Percentiles rank a stretch among this genome's conserved stretches.
phyloP scores from a whole-genome alignment of 164 flowering plant species.

The Annona cherimola region DNA sequence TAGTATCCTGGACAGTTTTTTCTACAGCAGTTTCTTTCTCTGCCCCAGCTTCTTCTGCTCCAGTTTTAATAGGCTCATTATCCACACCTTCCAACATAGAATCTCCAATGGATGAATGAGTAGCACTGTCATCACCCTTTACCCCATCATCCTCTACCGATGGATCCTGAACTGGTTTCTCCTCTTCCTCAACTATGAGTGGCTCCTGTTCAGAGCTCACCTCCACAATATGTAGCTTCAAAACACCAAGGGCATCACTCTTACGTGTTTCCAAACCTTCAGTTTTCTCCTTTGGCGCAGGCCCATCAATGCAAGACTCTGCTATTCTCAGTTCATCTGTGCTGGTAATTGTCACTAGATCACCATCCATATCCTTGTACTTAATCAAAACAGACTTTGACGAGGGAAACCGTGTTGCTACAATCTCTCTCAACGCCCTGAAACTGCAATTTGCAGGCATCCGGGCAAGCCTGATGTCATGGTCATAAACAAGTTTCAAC shows the following conservation, averaged over 20 bases:
- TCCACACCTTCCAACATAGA: slow-evolving; percentile 45
- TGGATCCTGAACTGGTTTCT: slow-evolving; percentile 32
- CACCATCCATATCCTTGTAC: slow-evolving; percentile 88
- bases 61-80: slow-evolving; percentile 28
- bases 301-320: slow-evolving; percentile 53
- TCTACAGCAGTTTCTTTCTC: slow-evolving; percentile 47
- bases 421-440: slow-evolving; percentile 66
- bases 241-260: slow-evolving; percentile 37
- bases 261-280: slow-evolving; percentile 46
- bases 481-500: slow-evolving; percentile 91
- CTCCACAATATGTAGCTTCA: slow-evolving; percentile 86
- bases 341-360: slow-evolving; percentile 85
- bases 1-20: slow-evolving; percentile 25
- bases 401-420: slow-evolving; percentile 67
- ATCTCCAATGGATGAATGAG: slow-evolving; percentile 49
- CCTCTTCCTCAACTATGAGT: slow-evolving; percentile 65
- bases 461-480: slow-evolving; percentile 87
- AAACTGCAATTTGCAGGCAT: slow-evolving; percentile 86
- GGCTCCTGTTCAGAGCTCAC: slow-evolving; percentile 96
- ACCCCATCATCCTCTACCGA: slow-evolving; percentile 32
- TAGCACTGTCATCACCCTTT: slow-evolving; percentile 60
- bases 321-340: slow-evolving; percentile 82
- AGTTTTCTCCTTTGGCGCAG: slow-evolving; percentile 7
- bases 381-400: slow-evolving; percentile 85
- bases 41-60: slow-evolving; percentile 26